Evolutionary conservation across 345 rosid genomes (phyloP), one percentile per base, ranked within the genome.

Genomic region (Sonneratia alba): DNA sequence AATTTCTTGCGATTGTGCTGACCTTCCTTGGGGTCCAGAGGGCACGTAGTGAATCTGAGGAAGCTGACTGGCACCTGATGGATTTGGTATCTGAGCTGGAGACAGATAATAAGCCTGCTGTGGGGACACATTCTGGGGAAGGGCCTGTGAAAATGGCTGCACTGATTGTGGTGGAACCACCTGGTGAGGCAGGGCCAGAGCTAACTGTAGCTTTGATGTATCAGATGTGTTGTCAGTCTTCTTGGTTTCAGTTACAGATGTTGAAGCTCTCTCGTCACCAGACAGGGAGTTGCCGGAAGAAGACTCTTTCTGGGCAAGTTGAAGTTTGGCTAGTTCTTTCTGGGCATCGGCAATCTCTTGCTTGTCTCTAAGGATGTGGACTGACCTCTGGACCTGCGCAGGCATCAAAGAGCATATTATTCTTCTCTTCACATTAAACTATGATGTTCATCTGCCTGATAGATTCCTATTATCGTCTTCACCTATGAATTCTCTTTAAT

Each of bases 311-410:
- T 89, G 95, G 56, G 55, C 94, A 79, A 91, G 87, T 73, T 92
- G 99, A 79, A 96, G 88, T 82, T 90, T 96, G 51, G 93, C 95
- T 47, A 96, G 76, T 76, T 92, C 98, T 78, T 96, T 96, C 76
- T 96, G 97, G 38, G 98, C 72, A 11, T 96, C 99, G 11, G 93
- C 94, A 70, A 92, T 89, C 80, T 96, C 99, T 85, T 96, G 99
- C 80, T 92, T 96, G 81, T 96, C 99, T 78, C 98, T 88, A 18
- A 96, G 82, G 76, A 96, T 88, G 87, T 96, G 99, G 72, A 96
- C 95, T 61, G 99, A 96, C 79, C 98, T 87, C 76, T 92, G 97
- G 75, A 96, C 99, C 99, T 96, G 83, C 70, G 75, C 75, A 66
- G 51, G 8, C 64, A 75, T 63, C 76, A 66, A 63, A 59, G 19